Conservation (phyloP, 768 basidiomycete species). For the Lepiota brunneoincarnata region DNA sequence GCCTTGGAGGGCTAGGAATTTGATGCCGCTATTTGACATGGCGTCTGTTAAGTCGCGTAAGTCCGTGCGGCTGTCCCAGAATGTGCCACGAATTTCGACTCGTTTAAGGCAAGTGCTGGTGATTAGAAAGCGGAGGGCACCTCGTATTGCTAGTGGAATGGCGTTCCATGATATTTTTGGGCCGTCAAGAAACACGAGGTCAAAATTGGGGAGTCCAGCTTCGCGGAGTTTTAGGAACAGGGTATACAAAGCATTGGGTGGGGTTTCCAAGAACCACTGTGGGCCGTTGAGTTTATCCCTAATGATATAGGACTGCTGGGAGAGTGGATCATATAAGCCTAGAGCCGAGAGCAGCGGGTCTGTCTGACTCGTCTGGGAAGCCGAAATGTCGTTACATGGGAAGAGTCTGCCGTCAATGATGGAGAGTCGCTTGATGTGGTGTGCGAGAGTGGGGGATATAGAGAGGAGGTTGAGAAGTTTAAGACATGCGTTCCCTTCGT, state of each 20-base stretch:
- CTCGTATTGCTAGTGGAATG: not conserved
- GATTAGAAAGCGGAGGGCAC: not conserved
- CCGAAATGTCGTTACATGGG: not conserved
- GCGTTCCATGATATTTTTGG: constrained; percentile 2
- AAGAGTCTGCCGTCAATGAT: constrained; percentile 9
- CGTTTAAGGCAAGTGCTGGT: not conserved
- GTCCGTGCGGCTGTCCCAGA: not conserved
- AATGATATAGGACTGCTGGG: not conserved
- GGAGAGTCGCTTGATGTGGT: constrained; percentile 2
- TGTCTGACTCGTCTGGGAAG: not conserved
- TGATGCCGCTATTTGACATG: not conserved
- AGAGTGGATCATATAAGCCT: not conserved
- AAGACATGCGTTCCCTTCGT: not conserved
- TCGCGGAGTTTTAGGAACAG: not conserved
- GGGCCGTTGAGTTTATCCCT: constrained; percentile 7
- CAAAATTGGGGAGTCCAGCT: not conserved
- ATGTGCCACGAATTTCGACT: not conserved
- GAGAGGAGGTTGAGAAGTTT: not conserved
- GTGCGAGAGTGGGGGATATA: not conserved
- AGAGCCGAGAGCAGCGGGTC: not conserved
- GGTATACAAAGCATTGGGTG: not conserved
- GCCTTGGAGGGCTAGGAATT: not conserved
- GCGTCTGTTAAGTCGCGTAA: not conserved
- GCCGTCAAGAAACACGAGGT: constrained; percentile 9
- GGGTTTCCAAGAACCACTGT: constrained; percentile 5